Conservation (phyloP, 306 rosid species). For the Vigna nakashimae region DNA sequence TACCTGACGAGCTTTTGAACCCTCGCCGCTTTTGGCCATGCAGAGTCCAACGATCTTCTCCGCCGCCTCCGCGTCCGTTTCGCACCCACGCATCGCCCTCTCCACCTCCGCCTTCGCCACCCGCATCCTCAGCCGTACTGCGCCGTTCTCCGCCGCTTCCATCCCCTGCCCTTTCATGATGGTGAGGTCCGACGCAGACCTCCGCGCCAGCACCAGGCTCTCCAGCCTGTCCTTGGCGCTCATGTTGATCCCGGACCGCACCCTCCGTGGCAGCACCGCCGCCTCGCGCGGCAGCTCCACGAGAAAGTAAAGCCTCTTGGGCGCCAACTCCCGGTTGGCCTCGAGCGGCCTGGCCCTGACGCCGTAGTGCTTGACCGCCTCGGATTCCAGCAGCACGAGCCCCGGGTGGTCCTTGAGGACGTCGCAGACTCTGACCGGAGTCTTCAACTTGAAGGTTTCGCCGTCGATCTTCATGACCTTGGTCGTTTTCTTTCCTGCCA, state of each 20-base stretch:
- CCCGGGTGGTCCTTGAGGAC: conserved; percentile 71
- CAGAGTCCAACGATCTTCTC: conserved; percentile 74
- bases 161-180: conserved; percentile 45
- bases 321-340: conserved; percentile 50
- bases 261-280: conserved; percentile 64
- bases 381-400: conserved; percentile 74
- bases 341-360: conserved; percentile 75
- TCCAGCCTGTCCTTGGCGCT: conserved; percentile 88
- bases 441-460: conserved; percentile 71
- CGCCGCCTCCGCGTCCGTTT: conserved; percentile 68
- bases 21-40: conserved; percentile 35
- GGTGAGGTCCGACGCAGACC: conserved; percentile 79
- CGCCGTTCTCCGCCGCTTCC: not conserved
- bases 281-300: conserved; percentile 69
- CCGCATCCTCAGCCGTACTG: conserved; percentile 69
- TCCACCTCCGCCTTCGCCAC: conserved; percentile 79
- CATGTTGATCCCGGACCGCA: conserved; percentile 84
- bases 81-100: conserved; percentile 69
- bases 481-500: conserved; percentile 69
- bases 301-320: conserved; percentile 77
- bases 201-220: conserved; percentile 68
- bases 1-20: conserved; percentile 63
- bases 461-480: conserved; percentile 90
- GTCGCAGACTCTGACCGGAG: conserved; percentile 65
- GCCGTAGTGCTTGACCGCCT: conserved; percentile 85